Evolutionary conservation across 345 rosid genomes (phyloP).

Genomic region (Citrus mangshanensis): DNA sequence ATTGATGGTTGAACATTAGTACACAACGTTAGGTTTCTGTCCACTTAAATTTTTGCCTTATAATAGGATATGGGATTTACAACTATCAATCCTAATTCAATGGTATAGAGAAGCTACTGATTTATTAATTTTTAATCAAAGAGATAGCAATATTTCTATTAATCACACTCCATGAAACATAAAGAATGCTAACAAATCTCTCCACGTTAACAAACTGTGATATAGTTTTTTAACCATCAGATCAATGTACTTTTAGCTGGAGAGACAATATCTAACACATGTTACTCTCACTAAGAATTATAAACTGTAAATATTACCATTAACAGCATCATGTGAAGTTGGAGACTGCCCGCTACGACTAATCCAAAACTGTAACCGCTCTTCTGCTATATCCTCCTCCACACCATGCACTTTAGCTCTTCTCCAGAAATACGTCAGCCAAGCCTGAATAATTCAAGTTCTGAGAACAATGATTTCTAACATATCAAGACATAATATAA

Average conservation of each 20-base stretch:
- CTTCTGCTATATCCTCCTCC: constrained; percentile 77
- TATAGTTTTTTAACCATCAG: neutral
- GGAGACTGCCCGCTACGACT: constrained; percentile 55
- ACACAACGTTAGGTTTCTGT: neutral
- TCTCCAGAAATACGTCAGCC: constrained; percentile 83
- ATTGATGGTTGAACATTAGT: neutral
- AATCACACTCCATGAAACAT: neutral
- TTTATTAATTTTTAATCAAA: neutral
- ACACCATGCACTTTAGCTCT: constrained; percentile 68
- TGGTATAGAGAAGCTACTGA: neutral
- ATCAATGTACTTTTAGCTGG: neutral
- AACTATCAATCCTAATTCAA: neutral
- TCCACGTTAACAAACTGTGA: neutral
- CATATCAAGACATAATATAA: neutral
- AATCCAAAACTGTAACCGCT: constrained; percentile 69
- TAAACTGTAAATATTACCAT: constrained; percentile 40
- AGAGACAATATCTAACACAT: neutral
- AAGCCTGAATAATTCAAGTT: constrained; percentile 48
- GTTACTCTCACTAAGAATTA: neutral
- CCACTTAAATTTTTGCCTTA: neutral
- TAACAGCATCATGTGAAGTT: constrained; percentile 70
- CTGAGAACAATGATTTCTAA: constrained; percentile 2
- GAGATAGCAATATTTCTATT: neutral
- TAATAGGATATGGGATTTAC: neutral
- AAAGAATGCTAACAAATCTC: neutral